Conservation (phyloP, 371 early-diverging fungal species). For the Circinella umbellata region DNA sequence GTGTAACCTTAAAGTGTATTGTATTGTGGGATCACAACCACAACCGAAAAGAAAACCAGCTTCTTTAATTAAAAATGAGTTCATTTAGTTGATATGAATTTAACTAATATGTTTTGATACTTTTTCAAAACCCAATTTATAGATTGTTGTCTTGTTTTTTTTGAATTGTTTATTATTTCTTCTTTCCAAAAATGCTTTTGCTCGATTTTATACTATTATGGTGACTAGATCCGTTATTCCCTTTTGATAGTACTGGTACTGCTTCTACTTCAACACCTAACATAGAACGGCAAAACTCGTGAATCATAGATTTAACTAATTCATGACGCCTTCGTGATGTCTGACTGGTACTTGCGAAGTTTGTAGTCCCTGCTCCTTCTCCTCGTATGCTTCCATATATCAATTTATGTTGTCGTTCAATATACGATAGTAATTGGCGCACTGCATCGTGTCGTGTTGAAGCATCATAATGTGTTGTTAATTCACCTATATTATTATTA, state of each 20-base stretch:
- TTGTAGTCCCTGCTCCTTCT: constrained; percentile 15
- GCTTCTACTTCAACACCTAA: constrained; percentile 43
- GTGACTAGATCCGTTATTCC: not conserved
- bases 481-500: constrained; percentile 34
- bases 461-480: constrained; percentile 42
- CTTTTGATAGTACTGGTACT: not conserved
- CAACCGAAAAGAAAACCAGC: too few relatives aligned
- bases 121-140: too few relatives aligned
- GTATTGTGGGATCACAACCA: too few relatives aligned
- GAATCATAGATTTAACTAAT: constrained; percentile 51
- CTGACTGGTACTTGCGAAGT: constrained; percentile 16
- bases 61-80: too few relatives aligned
- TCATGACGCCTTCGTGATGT: constrained; percentile 42
- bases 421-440: constrained; percentile 34
- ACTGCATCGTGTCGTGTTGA: constrained; percentile 40
- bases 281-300: constrained; percentile 48
- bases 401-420: constrained; percentile 39
- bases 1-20: too few relatives aligned
- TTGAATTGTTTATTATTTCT: not conserved
- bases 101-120: too few relatives aligned
- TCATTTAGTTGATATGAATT: too few relatives aligned
- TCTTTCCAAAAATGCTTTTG: constrained; percentile 7
- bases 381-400: constrained; percentile 29
- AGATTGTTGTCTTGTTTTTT: too few relatives aligned
- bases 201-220: not conserved